Evolutionary conservation across 2,329 filamentous ascomycete genomes (phyloP), one percentile per base, ranked within the genome.

Genomic region (Aspergillus sp.): DNA sequence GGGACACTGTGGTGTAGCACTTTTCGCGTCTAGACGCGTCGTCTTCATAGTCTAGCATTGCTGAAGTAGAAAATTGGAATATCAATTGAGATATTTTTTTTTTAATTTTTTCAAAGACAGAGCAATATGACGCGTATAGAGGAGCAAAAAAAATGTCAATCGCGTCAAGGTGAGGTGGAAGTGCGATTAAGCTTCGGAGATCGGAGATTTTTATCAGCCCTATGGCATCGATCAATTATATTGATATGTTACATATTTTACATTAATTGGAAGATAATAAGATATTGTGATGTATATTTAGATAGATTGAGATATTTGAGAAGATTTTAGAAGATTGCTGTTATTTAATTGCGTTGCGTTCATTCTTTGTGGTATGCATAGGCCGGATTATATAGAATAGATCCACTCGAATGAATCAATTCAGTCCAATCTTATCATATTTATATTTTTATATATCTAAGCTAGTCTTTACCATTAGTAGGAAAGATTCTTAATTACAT

Each of bases 1-100:
- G 72, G 33, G 82, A 82, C 57, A 87, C 80, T 1, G 84, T 86
- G 51, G 88, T 83, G 64, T 79, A 85, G 65, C 87, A 90, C 75
- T 86, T 93, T 43, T 71, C 67, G 44, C 58, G 62, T 43, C 55
- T 49, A 7, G 66, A 63, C 44, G 59, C 56, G 39, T 63, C 56
- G 37, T 69, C 66, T 5, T 64, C 57, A 42, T 75, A 67, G 45
- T 68, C 64, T 11, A 75, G 62, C 73, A 76, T 76, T 11, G 26
- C 53, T 19, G 19, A 19, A 19, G 4, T 19, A 19, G 4, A 19
- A 4, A 19, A 19, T 19, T 19, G 19, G 19, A 19, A 19, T 19
- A 19, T 19, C 19, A 19, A 19, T 19, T 19, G 19, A 19, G 19
- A 19, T 19, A 19, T 19, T 19, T 19, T 19, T 19, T 19, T 4